Evolutionary conservation across 2,329 filamentous ascomycete species (phyloP).

Genomic region (Eutypella sp.): DNA sequence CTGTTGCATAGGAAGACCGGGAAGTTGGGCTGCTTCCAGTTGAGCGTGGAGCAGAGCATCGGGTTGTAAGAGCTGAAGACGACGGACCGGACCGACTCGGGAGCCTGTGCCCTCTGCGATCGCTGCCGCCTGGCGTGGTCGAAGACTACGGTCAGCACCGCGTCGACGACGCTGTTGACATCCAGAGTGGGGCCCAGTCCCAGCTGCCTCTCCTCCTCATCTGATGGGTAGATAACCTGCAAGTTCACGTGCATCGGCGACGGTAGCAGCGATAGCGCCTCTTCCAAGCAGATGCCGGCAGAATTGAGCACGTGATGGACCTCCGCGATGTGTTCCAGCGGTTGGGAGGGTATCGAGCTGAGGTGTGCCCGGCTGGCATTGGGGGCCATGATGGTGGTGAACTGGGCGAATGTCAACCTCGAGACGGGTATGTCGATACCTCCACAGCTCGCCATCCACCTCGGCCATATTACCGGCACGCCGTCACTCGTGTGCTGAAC

Average conservation of each 20-base stretch:
- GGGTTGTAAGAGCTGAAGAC: slow-evolving; percentile 93
- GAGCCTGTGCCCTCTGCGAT: slow-evolving; percentile 56
- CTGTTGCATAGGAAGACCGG: slow-evolving; percentile 95
- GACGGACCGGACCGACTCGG: slow-evolving; percentile 75
- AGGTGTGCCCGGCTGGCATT: slow-evolving; percentile 40
- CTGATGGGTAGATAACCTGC: slow-evolving; percentile 82
- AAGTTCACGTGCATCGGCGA: slow-evolving; percentile 81
- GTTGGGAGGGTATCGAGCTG: slow-evolving; percentile 38
- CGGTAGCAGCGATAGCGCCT: slow-evolving; percentile 72
- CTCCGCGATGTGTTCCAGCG: slow-evolving; percentile 52
- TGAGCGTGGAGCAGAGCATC: slow-evolving; percentile 85
- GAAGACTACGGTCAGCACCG: slow-evolving; percentile 79
- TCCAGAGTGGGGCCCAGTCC: slow-evolving; percentile 72
- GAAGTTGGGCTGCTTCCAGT: slow-evolving; percentile 99
- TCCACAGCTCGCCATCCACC: slow-evolving; percentile 72
- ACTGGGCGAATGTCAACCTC: slow-evolving; percentile 70
- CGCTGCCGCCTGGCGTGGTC: slow-evolving; percentile 73
- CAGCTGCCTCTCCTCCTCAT: slow-evolving; percentile 64
- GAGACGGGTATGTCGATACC: slow-evolving; percentile 78
- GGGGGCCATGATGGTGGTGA: slow-evolving; percentile 47
- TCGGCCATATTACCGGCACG: slow-evolving; percentile 80
- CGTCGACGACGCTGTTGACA: slow-evolving; percentile 82
- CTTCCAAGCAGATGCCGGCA: slow-evolving; percentile 73
- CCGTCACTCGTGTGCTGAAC: slow-evolving; percentile 89
- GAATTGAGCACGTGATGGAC: slow-evolving; percentile 68